Conservation (phyloP, 1,284 basidiomycete genomes). For the Sporisorium scitamineum region DNA sequence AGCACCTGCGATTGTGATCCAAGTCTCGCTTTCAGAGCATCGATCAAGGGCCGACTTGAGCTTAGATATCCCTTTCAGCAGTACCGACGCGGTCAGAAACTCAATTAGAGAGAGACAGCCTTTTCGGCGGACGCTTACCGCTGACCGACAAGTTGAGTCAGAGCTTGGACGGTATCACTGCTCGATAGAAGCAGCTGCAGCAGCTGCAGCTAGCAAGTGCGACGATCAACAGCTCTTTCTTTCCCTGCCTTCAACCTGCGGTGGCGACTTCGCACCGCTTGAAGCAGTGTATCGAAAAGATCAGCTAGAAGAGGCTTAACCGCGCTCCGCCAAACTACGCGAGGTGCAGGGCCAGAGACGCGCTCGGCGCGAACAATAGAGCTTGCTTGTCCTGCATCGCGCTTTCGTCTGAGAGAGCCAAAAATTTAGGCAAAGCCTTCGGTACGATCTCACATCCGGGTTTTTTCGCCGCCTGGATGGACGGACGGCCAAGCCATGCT, state of each 20-base stretch:
- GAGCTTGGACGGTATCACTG: neutral
- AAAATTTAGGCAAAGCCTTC: neutral
- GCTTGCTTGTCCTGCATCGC: neutral
- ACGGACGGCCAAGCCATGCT: conserved; percentile 19
- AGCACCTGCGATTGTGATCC: neutral
- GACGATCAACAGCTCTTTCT: neutral
- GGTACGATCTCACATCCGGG: conserved; percentile 33
- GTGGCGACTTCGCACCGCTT: neutral
- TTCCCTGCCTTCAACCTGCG: neutral
- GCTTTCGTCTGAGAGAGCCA: neutral
- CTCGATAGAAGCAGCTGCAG: neutral
- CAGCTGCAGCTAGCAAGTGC: neutral
- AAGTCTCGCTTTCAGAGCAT: neutral
- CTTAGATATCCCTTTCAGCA: neutral
- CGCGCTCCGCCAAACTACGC: neutral
- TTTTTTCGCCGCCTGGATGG: conserved; percentile 12
- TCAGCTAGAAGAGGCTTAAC: neutral
- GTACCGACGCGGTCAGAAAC: neutral
- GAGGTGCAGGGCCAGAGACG: neutral
- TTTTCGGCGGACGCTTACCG: neutral
- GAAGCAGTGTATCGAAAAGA: neutral
- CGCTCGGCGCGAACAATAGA: conserved; percentile 4
- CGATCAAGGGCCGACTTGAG: neutral
- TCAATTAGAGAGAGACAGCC: neutral
- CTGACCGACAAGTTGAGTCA: neutral